Evolutionary conservation across 1,284 basidiomycete species (phyloP).

Genomic region (Xerocomus minutiporus): DNA sequence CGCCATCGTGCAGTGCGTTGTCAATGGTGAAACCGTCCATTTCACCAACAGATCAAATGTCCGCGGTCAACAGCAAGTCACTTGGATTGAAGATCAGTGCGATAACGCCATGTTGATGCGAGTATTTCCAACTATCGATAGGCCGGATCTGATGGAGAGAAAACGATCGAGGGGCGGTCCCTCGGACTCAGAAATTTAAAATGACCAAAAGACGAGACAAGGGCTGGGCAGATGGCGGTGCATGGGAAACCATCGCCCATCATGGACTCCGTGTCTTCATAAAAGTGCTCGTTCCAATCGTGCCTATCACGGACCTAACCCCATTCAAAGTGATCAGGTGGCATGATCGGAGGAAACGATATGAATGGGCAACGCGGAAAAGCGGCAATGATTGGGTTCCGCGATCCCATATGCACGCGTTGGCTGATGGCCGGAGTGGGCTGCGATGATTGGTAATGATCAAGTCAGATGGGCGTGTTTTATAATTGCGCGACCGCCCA

Average conservation of each 20-base stretch:
- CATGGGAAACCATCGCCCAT: background rate
- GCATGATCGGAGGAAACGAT: constrained; percentile 22
- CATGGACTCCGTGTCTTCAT: background rate
- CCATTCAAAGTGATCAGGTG: constrained; percentile 19
- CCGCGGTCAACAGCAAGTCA: background rate
- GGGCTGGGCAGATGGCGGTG: background rate
- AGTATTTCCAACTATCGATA: background rate
- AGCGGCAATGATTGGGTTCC: constrained; percentile 26
- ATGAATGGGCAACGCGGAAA: constrained; percentile 15
- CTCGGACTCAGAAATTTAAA: background rate
- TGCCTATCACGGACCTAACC: constrained; percentile 16
- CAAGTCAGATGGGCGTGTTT: constrained; percentile 21
- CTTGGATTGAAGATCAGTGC: constrained; percentile 7
- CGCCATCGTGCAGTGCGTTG: constrained; percentile 4
- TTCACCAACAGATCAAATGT: background rate
- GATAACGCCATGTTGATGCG: background rate
- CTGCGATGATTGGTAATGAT: constrained; percentile 18
- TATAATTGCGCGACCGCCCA: constrained; percentile 7
- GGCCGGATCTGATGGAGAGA: background rate
- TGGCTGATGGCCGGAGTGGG: constrained; percentile 13
- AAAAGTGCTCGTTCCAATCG: background rate
- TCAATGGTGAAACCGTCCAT: background rate
- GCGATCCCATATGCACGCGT: constrained; percentile 11
- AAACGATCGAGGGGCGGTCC: constrained; percentile 14
- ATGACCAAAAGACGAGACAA: background rate